Evolutionary conservation across 2,329 filamentous ascomycete genomes (phyloP), one percentile per base, ranked within the genome.

Genomic region (Penicillium sp.): DNA sequence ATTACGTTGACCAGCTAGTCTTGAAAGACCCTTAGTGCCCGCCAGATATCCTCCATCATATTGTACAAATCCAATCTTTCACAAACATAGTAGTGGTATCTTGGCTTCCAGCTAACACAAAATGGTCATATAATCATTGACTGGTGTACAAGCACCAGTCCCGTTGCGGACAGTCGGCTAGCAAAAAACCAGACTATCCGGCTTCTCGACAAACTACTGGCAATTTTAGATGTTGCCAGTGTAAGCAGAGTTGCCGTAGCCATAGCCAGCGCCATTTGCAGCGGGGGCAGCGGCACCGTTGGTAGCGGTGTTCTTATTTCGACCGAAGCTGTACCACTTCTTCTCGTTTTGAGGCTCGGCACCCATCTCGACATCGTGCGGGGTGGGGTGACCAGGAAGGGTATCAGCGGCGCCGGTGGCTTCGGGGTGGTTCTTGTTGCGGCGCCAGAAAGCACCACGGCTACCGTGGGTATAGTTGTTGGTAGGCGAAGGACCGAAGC

Each of bases 401-500:
- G 67, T 56, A 50, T 77, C 73, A 2, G 65, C 68, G 1, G 53
- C 63, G 27, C 50, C 61, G 16, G 31, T 61, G 5, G 63, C 62
- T 22, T 71, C 78, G 11, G 71, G 77, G 57, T 61, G 71, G 57
- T 77, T 71, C 68, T 77, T 80, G 61, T 73, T 74, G 36, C 77
- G 74, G 49, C 62, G 62, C 63, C 67, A 68, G 62, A 66, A 81
- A 66, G 67, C 64, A 24, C 63, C 78, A 64, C 64, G 64, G 29
- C 76, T 80, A 48, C 85, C 85, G 39, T 77, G 78, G 29, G 87
- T 89, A 77, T 91, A 91, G 73, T 84, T 79, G 76, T 88, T 88
- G 59, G 76, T 72, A 21, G 86, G 86, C 45, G 79, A 78, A 34
- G 86, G 87, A 13, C 88, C 87, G 69, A 83, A 89, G 49, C 84